Evolutionary conservation across 73 alveolate species (phyloP).

Genomic region (Paraurostyla sp.): DNA sequence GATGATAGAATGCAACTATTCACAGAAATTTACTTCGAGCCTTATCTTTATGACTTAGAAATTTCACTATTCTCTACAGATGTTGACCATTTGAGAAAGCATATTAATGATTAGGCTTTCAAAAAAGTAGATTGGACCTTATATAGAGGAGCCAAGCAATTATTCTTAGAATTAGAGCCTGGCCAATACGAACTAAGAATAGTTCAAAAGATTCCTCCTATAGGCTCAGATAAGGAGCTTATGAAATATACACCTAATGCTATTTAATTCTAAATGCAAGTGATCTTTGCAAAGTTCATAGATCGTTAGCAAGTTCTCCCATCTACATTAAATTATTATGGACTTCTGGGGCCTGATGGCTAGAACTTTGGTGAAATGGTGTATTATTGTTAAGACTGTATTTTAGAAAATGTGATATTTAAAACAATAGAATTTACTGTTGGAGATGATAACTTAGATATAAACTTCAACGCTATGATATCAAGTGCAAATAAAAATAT

Average conservation of each 20-base stretch:
- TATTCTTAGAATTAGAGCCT: slow-evolving; percentile 35
- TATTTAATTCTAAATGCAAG: background rate
- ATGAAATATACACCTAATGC: background rate
- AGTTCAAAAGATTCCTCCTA: background rate
- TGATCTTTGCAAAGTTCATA: background rate
- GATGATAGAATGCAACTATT: background rate
- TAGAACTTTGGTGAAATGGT: slow-evolving; percentile 18
- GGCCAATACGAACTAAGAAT: slow-evolving; percentile 23
- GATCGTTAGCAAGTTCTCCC: slow-evolving; percentile 27
- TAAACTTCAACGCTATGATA: slow-evolving; percentile 35
- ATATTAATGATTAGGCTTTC: background rate
- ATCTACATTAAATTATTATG: slow-evolving; percentile 23
- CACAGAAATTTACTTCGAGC: slow-evolving; percentile 36
- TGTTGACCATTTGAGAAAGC: slow-evolving; percentile 1
- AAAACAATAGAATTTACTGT: slow-evolving; percentile 1
- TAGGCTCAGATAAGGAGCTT: background rate
- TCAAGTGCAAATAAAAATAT: background rate
- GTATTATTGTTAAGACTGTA: slow-evolving; percentile 22
- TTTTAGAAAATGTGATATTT: background rate
- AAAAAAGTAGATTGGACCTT: slow-evolving; percentile 16
- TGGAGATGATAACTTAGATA: background rate
- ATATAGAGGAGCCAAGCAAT: slow-evolving; percentile 4
- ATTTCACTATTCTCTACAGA: background rate
- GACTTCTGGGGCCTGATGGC: slow-evolving; percentile 44
- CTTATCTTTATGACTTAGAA: slow-evolving; percentile 39